Conservation (phyloP, 768 basidiomycete genomes). For the Auricularia sp. region DNA sequence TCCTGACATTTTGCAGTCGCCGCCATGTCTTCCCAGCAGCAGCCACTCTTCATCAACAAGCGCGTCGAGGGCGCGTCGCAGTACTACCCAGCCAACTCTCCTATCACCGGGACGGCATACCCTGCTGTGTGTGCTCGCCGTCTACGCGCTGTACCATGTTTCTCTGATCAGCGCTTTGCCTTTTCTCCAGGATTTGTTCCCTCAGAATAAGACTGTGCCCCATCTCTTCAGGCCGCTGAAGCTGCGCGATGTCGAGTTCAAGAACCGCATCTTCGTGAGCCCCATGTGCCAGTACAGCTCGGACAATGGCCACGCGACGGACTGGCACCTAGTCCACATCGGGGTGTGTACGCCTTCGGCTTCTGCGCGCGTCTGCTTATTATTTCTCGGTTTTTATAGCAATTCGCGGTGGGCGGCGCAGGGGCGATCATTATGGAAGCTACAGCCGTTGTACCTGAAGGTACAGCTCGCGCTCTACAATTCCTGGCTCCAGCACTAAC, state of each 20-base stretch:
- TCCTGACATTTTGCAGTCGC: not conserved
- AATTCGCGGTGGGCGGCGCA: conserved; percentile 59
- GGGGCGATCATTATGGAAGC: conserved; percentile 68
- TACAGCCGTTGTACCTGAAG: conserved; percentile 61
- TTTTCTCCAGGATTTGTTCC: conserved; percentile 24
- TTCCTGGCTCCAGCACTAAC: not conserved
- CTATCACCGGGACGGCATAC: conserved; percentile 37
- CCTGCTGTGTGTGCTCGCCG: conserved; percentile 19
- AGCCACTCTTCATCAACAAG: conserved; percentile 28
- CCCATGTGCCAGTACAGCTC: conserved; percentile 82
- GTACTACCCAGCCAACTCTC: conserved; percentile 52
- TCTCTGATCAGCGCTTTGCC: not conserved
- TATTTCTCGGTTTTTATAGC: conserved; percentile 19
- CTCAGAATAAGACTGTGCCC: conserved; percentile 42
- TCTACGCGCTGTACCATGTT: not conserved
- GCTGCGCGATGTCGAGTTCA: conserved; percentile 52
- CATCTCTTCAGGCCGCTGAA: conserved; percentile 56
- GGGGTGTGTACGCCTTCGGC: conserved; percentile 30
- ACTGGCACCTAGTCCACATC: conserved; percentile 76
- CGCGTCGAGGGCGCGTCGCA: conserved; percentile 39
- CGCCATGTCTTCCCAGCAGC: not conserved
- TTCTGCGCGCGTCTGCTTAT: not conserved
- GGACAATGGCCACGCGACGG: conserved; percentile 63
- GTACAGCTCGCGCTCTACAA: conserved; percentile 6
- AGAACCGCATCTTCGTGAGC: conserved; percentile 64